Conservation (phyloP, 371 early-diverging fungal species). For the Mortierella sp. region DNA sequence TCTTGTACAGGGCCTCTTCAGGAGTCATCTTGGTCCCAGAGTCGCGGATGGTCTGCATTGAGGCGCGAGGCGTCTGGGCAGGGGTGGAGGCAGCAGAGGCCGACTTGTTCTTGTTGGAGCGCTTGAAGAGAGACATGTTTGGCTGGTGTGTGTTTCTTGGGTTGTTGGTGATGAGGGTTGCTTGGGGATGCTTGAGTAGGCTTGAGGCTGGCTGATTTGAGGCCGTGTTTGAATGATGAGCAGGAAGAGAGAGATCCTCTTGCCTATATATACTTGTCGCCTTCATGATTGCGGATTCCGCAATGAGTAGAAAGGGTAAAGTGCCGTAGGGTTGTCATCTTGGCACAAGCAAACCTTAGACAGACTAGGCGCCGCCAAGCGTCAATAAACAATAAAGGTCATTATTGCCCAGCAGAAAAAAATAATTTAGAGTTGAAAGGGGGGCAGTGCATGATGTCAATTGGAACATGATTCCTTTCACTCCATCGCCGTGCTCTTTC, state of each 20-base stretch:
- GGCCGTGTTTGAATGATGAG: background rate
- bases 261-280: background rate
- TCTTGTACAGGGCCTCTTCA: background rate
- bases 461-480: too few relatives aligned
- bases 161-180: background rate
- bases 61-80: constrained; percentile 34
- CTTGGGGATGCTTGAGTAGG: background rate
- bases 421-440: too few relatives aligned
- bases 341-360: background rate
- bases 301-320: background rate
- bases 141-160: background rate
- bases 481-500: too few relatives aligned
- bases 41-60: background rate
- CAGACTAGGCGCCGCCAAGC: background rate
- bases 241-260: background rate
- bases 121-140: constrained; percentile 48
- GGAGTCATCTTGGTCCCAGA: background rate
- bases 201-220: background rate
- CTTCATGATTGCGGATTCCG: background rate
- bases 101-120: constrained; percentile 46
- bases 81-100: constrained; percentile 33
- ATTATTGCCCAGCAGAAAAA: background rate
- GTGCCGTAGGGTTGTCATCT: background rate
- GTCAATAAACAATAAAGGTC: too few relatives aligned
- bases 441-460: too few relatives aligned